Base-by-base conservation (phyloP, 75 land plant species). In the Selaginella tamariscina region DNA sequence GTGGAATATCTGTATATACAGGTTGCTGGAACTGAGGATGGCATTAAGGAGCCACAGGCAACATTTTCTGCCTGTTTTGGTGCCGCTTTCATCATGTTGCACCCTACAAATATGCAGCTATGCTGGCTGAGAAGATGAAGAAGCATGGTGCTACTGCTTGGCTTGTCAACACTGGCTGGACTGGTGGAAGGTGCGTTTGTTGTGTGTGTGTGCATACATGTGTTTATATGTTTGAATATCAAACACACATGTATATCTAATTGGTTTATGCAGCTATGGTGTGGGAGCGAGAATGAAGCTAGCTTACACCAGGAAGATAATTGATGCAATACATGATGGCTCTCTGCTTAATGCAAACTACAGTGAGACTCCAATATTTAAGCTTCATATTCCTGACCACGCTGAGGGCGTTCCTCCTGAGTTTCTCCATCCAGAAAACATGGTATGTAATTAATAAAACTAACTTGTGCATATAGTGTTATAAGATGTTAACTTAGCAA, bases 91-190 rank as follows among this genome's bases (percentile, higher is more conserved):
- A 75, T 75, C 30, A 75, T 75, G 77, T 33, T 75, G 1, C 77
- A 75, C 67, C 77, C 77, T 2, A 75, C 76, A 33, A 72, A 30
- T 75, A 75, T 24, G 77, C 77, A n/a, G 68, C 77, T 26, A 75
- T 75, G 77, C 65, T 75, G 30, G 77, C 77, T 22, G 76, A 75
- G 31, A 75, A 71, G 72, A 75, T 75, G 77, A 27, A 71, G 67
- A 54, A 60, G 31, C 56, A 75, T 54, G 77, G 77, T 22, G 76
- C 77, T 44, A 75, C 77, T 24, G 77, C 77, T 22, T 75, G 77
- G 77, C 66, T 75, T 27, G 77, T 75, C 31, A 75, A 75, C 68
- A 75, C 77, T n/a, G 77, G 77, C 56, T 75, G 77, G 77, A 70
- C 75, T 18, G 75, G 75, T 27, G 77, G 77, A 13, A 74, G 75